These are phyloP conservation scores for Flammula alnicola DNA, from an alignment of 1,284 basidiomycete species.

Conservation along the genomic window DNA sequence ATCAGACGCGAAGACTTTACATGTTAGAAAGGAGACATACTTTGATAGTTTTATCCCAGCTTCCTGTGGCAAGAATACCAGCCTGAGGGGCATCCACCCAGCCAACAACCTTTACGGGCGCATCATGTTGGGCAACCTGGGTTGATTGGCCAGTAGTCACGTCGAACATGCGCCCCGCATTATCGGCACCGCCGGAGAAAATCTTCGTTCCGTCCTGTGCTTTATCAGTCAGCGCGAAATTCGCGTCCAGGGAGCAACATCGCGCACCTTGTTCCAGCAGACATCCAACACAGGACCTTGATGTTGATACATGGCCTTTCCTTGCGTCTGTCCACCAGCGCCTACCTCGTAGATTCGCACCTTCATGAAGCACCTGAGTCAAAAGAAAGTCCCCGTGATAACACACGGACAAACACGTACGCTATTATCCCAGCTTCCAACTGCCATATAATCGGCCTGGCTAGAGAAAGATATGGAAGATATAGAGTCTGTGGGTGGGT, in stretches of 20 bases:
- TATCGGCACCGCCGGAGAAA: constrained; percentile 88
- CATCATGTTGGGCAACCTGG: constrained; percentile 86
- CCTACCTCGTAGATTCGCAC: constrained; percentile 69
- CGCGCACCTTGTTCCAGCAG: constrained; percentile 76
- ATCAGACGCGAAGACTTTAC: neutral
- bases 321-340: constrained; percentile 62
- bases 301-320: constrained; percentile 85
- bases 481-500: constrained; percentile 77
- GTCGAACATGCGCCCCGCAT: constrained; percentile 83
- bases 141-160: constrained; percentile 71
- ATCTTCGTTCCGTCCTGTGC: constrained; percentile 80
- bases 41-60: constrained; percentile 93
- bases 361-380: constrained; percentile 31
- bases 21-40: constrained; percentile 41
- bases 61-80: constrained; percentile 82
- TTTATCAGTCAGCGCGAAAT: constrained; percentile 1
- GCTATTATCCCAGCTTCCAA: constrained; percentile 81
- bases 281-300: constrained; percentile 84
- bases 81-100: constrained; percentile 75
- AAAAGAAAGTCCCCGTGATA: neutral
- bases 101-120: constrained; percentile 76
- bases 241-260: neutral
- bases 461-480: constrained; percentile 71
- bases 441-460: constrained; percentile 72
- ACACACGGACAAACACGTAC: constrained; percentile 42